Evolutionary conservation across 306 rosid species (phyloP).

Genomic region (Vicia faba): DNA sequence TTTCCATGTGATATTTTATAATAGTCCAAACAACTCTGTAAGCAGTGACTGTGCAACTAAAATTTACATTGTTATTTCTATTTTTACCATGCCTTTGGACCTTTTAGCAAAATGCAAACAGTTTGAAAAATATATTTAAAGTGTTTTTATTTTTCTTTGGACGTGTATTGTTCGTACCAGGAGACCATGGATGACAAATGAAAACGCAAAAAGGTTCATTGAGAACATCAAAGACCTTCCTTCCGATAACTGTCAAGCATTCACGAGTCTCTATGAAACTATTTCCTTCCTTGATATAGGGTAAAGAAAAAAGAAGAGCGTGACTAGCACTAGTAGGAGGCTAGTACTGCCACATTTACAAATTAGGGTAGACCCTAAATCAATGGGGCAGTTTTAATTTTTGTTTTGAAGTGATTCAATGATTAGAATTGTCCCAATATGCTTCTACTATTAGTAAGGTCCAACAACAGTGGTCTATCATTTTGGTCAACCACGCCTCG

Average conservation of each 20-base stretch:
- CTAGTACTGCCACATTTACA: neutral
- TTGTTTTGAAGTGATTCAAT: too few relatives aligned
- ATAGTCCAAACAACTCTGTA: neutral
- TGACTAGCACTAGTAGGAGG: neutral
- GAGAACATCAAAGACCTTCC: neutral
- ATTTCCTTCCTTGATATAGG: constrained; percentile 39
- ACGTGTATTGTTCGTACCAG: neutral
- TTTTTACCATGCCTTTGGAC: neutral
- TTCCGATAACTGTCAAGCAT: constrained; percentile 10
- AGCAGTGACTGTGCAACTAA: constrained; percentile 1
- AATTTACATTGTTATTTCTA: too few relatives aligned
- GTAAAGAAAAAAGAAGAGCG: constrained; percentile 38
- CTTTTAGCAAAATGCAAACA: constrained; percentile 5
- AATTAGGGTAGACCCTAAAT: too few relatives aligned
- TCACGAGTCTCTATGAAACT: constrained; percentile 44
- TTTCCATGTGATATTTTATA: constrained; percentile 25
- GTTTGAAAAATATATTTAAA: constrained; percentile 13
- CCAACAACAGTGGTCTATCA: too few relatives aligned
- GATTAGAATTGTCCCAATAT: too few relatives aligned
- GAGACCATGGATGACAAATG: constrained; percentile 7
- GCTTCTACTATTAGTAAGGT: neutral
- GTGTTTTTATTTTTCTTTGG: neutral
- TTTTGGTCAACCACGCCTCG: too few relatives aligned
- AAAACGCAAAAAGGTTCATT: constrained; percentile 17
- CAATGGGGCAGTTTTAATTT: too few relatives aligned